Evolutionary conservation across 2,329 filamentous ascomycete genomes (phyloP), one percentile per base, ranked within the genome.

Genomic region (Boeremia lycopersici): DNA sequence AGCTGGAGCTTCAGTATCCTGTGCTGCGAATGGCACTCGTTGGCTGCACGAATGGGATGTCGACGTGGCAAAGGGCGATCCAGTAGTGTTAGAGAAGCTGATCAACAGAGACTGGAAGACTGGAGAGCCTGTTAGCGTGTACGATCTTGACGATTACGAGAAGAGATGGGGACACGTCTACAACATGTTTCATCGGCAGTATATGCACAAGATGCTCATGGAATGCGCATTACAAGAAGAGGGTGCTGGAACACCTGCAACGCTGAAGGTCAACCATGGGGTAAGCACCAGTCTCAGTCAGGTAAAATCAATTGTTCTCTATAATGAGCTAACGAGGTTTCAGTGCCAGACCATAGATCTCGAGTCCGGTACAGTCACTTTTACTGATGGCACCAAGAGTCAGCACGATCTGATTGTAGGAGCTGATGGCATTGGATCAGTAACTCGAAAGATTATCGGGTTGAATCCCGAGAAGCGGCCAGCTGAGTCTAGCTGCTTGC

Each of bases 21-120:
- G 86, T 63, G 87, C 87, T 1, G 86, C 87, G 6, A 89, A 90
- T 63, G 87, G 87, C 7, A 87, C 86, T 0, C 80, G 85, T 40
- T 90, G 86, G 86, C 75, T 89, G 7, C 82, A 87, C 57, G 84
- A 88, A 69, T 90, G 87, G 87, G 77, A 77, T 0, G 84, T 89
- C 1, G 84, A 89, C 62, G 78, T 89, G 1, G 74, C 76, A 10
- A 84, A 84, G 63, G 87, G 86, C 11, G 82, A 88, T 55, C 86
- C 86, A 0, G 87, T 89, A 1, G 76, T 89, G 1, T 74, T 89
- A 42, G 79, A 79, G 71, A 86, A 86, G 64, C 79, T 90, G 48
- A 89, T 89, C 75, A 87, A 86, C 68, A 82, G 84, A 3, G 86
- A 89, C 71, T 89, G 87, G 87, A 81, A 83, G 67, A 89, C 86